Base-by-base conservation (phyloP, 768 basidiomycete genomes). In the Lyophyllum shimeji region DNA sequence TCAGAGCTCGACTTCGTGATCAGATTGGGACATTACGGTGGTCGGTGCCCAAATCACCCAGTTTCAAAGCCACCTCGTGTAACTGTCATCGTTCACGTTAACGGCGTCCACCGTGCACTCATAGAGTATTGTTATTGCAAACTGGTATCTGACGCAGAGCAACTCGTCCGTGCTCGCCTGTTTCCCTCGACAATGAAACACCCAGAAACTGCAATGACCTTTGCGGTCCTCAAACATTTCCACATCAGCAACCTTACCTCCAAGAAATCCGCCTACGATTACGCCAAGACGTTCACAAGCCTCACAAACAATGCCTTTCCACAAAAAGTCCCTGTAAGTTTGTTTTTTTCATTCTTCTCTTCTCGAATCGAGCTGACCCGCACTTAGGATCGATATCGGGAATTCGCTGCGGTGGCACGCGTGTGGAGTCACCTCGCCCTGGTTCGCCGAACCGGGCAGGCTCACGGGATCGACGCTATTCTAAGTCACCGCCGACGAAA, bases 301-400 rank as follows among this genome's bases (percentile, higher is more conserved):
- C 42, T 45, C 3, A 46, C 39, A 24, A 34, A 31, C 64, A 63
- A 12, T 68, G 64, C 46, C 23, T 39, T 50, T 20, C 49, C 49
- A 3, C 31, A 50, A 20, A 21, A 27, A 2, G 49, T 50, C 18
- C 49, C 49, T 3, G 49, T 50, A 9, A 21, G 20, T 23, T 33
- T 7, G 18, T 5, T 29, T 9, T 9, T 29, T n/a, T n/a, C n/a
- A n/a, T 29, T 29, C 5, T 9, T 29, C 5, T 29, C 5, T 29
- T 29, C 9, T 9, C 29, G 29, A 9, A 29, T 4, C 29, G 9
- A 5, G 29, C 29, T 33, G 23, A 21, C 12, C 34, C 9, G 4
- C 29, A 4, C 29, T 29, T 9, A 52, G 50, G 27, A 52, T 43
- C 40, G 50, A 8, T 52, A 52, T 43, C 39, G 40, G 3, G 50